These are phyloP conservation scores for Chaetomium olivaceum DNA, from an alignment of 2,329 filamentous ascomycete species.

Conservation along the genomic window DNA sequence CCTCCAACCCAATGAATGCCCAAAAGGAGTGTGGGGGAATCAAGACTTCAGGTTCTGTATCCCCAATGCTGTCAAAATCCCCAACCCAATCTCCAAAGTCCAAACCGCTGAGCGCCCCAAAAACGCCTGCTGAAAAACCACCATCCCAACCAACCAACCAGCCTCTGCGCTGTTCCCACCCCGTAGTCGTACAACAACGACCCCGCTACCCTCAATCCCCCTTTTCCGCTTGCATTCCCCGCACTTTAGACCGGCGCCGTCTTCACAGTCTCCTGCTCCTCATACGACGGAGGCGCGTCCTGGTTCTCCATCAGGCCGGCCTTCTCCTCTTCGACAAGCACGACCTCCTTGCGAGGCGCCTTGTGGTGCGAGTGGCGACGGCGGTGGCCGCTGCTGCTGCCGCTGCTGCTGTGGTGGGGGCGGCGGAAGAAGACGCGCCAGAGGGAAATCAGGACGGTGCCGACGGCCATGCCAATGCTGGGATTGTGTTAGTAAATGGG, in stretches of 20 bases:
- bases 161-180: neutral
- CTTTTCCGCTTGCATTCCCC: neutral
- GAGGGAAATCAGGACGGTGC: conserved; percentile 60
- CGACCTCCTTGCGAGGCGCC: conserved; percentile 42
- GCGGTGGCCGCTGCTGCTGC: conserved; percentile 36
- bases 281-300: conserved; percentile 36
- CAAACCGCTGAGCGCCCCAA: neutral
- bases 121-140: conserved; percentile 13
- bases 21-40: conserved; percentile 6
- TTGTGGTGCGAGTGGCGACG: conserved; percentile 36
- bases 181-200: neutral
- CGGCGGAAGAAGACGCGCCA: conserved; percentile 52
- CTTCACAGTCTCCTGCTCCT: conserved; percentile 26
- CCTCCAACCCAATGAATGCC: too few species aligned
- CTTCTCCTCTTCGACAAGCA: conserved; percentile 45
- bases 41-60: neutral
- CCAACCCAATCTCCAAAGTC: neutral
- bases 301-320: conserved; percentile 48
- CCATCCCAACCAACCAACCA: neutral
- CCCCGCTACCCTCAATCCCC: neutral
- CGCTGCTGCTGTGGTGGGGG: conserved; percentile 21
- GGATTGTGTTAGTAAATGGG: neutral
- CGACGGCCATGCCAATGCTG: conserved; percentile 65
- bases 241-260: conserved; percentile 12
- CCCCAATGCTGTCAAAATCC: neutral